Evolutionary conservation across 2,329 filamentous ascomycete species (phyloP).

Genomic region (Talaromyces sp.): DNA sequence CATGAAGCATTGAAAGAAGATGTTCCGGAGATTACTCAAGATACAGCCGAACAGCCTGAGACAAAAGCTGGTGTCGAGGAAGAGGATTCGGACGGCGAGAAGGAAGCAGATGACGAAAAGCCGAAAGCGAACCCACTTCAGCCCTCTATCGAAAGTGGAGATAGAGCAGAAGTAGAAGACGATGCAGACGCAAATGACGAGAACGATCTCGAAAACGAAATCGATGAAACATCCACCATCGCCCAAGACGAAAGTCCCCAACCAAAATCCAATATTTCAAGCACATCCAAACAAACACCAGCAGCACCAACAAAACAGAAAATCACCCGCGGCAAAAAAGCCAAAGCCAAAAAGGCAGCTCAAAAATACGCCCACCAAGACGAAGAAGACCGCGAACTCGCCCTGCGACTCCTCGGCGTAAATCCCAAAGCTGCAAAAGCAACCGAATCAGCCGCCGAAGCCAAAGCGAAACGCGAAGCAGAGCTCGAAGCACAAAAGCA

Average conservation of each 20-base stretch:
- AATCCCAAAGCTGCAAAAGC: slow-evolving; percentile 58
- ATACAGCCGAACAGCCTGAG: background rate
- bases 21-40: background rate
- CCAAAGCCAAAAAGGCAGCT: slow-evolving; percentile 83
- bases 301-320: slow-evolving; percentile 19
- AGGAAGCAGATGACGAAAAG: slow-evolving; percentile 17
- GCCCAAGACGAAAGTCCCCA: background rate
- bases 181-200: slow-evolving; percentile 32
- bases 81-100: slow-evolving; percentile 15
- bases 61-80: background rate
- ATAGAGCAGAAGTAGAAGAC: slow-evolving; percentile 21
- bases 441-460: slow-evolving; percentile 55
- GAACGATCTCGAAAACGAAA: slow-evolving; percentile 8
- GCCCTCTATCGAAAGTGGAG: slow-evolving; percentile 21
- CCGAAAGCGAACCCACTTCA: slow-evolving; percentile 19
- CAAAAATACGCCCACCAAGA: slow-evolving; percentile 92
- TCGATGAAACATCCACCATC: background rate
- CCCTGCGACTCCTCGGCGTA: slow-evolving; percentile 85
- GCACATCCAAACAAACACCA: slow-evolving; percentile 10
- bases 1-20: slow-evolving; percentile 21
- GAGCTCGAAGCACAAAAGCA: slow-evolving; percentile 70
- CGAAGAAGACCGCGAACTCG: slow-evolving; percentile 82
- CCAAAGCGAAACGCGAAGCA: slow-evolving; percentile 68
- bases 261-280: background rate
- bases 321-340: slow-evolving; percentile 65